Percentiles rank a stretch among this genome's conserved stretches.
These are phyloP conservation scores for Symbiotaphrina buchneri DNA, from an alignment of 495 filamentous ascomycete genomes.

Conservation along the genomic window DNA sequence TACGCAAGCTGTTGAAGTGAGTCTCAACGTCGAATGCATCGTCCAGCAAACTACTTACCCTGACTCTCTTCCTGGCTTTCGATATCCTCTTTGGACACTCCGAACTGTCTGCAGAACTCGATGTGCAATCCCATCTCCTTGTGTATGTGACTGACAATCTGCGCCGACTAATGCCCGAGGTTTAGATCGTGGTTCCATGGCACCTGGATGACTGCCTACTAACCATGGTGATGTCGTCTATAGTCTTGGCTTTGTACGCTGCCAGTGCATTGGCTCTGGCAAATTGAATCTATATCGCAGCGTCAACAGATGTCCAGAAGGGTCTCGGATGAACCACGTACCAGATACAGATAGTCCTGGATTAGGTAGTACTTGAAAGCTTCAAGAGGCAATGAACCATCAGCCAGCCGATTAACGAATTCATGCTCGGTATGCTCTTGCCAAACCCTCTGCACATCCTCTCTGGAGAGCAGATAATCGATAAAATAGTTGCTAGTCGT, in stretches of 20 bases:
- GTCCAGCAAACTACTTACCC: constrained; percentile 20
- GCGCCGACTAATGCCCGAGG: constrained; percentile 26
- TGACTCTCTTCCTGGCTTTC: constrained; percentile 48
- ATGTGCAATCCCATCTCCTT: constrained; percentile 64
- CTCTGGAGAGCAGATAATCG: constrained; percentile 59
- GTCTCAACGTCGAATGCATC: constrained; percentile 8
- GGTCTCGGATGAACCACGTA: constrained; percentile 14
- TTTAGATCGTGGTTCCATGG: neutral
- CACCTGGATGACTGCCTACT: constrained; percentile 19
- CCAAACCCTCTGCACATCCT: constrained; percentile 53
- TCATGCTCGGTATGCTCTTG: constrained; percentile 49
- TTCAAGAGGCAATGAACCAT: constrained; percentile 45
- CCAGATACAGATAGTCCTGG: constrained; percentile 78
- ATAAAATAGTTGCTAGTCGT: constrained; percentile 47
- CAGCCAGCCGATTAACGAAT: constrained; percentile 56
- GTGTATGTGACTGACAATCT: constrained; percentile 50
- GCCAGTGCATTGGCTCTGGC: constrained; percentile 65
- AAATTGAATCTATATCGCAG: constrained; percentile 44
- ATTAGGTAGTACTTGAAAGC: constrained; percentile 69
- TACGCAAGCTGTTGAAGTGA: constrained; percentile 33
- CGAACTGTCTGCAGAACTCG: constrained; percentile 58
- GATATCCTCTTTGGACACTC: constrained; percentile 54
- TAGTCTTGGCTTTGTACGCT: constrained; percentile 53
- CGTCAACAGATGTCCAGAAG: neutral
- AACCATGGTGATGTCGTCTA: constrained; percentile 39